Base-by-base conservation (phyloP, 768 basidiomycete species). In the Hypholoma fasciculare region DNA sequence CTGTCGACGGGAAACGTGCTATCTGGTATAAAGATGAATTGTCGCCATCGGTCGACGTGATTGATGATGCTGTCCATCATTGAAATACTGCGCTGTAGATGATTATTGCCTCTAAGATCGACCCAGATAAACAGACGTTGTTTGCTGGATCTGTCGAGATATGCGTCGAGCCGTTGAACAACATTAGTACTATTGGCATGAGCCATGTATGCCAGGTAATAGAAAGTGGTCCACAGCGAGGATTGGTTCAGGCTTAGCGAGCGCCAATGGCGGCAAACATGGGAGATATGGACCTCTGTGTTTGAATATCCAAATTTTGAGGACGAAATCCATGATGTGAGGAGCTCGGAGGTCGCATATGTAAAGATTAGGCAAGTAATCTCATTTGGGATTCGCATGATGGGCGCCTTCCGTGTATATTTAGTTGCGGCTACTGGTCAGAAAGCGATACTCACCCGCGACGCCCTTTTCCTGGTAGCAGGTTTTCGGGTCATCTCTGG, bases 221-320 rank as follows among this genome's bases (percentile, higher is more conserved):
- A 52, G 44, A 67, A 66, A 3, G 39, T 52, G 1, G 57, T 59
- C 69, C 69, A 70, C 14, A 70, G 52, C 3, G 30, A 42, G 26
- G 61, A 61, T 13, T 59, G 57, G 4, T 42, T 44, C n/a, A 70
- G 52, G 1, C 64, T 54, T 4, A 67, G 47, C 12, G 53, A 27
- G 6, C 69, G 61, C 67, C 67, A 70, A 14, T 49, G 56, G 1
- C 57, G 42, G 46, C 69, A 70, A 4, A 70, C 65, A 49, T 67
- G 67, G 1, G 67, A 65, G 8, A 70, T 53, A 9, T 58, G 54
- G 8, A 70, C 62, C 39, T 66, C 67, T 39, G 53, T 44, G n/a
- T 34, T 43, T 12, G 8, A 17, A 17, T 44, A 44, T 7, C 39
- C n/a, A n/a, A 14, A 37, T 26, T 16, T 6, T 43, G 13, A 16